These are phyloP conservation scores for Penicillium maclennaniae DNA, from an alignment of 495 filamentous ascomycete species.

Conservation along the genomic window DNA sequence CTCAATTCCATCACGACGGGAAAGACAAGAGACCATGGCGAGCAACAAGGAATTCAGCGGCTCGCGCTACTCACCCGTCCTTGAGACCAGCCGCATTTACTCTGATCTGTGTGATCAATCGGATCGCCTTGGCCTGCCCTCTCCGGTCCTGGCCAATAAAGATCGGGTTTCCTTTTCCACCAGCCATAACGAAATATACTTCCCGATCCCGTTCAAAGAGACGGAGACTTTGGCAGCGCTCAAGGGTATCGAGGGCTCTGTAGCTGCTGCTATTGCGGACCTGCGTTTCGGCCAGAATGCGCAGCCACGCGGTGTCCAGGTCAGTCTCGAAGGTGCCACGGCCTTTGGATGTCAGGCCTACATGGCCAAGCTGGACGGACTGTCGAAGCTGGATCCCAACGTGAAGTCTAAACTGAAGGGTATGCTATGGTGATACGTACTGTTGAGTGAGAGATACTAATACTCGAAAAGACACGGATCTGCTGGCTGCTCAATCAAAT, in stretches of 20 bases:
- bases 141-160: slow-evolving; percentile 31
- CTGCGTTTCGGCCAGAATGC: slow-evolving; percentile 42
- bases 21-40: slow-evolving; percentile 11
- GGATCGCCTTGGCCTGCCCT: slow-evolving; percentile 35
- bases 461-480: slow-evolving; percentile 57
- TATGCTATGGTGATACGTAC: slow-evolving; percentile 26
- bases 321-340: slow-evolving; percentile 61
- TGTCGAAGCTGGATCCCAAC: slow-evolving; percentile 58
- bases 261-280: slow-evolving; percentile 61
- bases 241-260: slow-evolving; percentile 66
- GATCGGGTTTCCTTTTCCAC: slow-evolving; percentile 41
- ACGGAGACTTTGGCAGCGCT: slow-evolving; percentile 64
- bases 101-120: slow-evolving; percentile 38
- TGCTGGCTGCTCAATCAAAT: slow-evolving; percentile 65
- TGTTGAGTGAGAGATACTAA: background rate
- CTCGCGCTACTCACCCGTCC: slow-evolving; percentile 35
- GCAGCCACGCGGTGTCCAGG: slow-evolving; percentile 44
- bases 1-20: background rate
- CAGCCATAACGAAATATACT: slow-evolving; percentile 41
- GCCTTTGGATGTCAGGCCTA: slow-evolving; percentile 71
- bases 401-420: slow-evolving; percentile 61
- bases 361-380: slow-evolving; percentile 65
- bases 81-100: slow-evolving; percentile 44
- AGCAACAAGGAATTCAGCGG: slow-evolving; percentile 5
- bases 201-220: slow-evolving; percentile 68